Conservation (phyloP, 2,329 filamentous ascomycete species). For the Sporothrix schenckii region DNA sequence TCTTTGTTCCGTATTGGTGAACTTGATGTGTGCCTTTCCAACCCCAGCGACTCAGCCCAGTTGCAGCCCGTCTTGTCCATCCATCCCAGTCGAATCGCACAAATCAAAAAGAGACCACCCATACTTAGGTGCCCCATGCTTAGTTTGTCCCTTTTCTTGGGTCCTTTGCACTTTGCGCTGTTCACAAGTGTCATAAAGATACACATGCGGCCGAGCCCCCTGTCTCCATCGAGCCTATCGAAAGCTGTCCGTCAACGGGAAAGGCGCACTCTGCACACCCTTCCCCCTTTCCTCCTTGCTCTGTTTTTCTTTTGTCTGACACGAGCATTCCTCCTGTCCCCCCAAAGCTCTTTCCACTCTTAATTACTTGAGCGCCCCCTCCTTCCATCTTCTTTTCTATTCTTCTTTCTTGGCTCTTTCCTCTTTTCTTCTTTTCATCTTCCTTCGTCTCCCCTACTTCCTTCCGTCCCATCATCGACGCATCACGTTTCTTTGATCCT, state of each 20-base stretch:
- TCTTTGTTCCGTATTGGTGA: slow-evolving; percentile 1
- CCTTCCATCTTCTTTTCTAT: neutral
- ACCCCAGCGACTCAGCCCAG: slow-evolving; percentile 14
- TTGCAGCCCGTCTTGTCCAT: neutral
- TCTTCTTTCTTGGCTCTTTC: neutral
- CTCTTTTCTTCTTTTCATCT: neutral
- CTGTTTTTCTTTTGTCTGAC: neutral
- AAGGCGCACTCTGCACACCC: slow-evolving; percentile 13
- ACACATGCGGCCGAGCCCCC: slow-evolving; percentile 11
- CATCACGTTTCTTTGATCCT: neutral
- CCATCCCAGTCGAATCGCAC: slow-evolving; percentile 1
- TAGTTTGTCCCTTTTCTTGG: neutral
- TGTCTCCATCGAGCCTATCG: neutral
- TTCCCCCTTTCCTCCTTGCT: neutral
- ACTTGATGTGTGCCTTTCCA: neutral
- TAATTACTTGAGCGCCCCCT: neutral
- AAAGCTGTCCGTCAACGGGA: slow-evolving; percentile 1
- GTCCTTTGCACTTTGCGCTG: neutral
- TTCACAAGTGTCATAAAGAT: neutral
- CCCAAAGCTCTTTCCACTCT: slow-evolving; percentile 8
- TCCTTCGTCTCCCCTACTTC: neutral
- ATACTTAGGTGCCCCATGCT: neutral
- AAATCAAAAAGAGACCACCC: neutral
- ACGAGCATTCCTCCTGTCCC: neutral
- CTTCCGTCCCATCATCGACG: neutral